Evolutionary conservation across 1,284 basidiomycete species (phyloP), one percentile per base, ranked within the genome.

Genomic region (Sphagnurus paluster): DNA sequence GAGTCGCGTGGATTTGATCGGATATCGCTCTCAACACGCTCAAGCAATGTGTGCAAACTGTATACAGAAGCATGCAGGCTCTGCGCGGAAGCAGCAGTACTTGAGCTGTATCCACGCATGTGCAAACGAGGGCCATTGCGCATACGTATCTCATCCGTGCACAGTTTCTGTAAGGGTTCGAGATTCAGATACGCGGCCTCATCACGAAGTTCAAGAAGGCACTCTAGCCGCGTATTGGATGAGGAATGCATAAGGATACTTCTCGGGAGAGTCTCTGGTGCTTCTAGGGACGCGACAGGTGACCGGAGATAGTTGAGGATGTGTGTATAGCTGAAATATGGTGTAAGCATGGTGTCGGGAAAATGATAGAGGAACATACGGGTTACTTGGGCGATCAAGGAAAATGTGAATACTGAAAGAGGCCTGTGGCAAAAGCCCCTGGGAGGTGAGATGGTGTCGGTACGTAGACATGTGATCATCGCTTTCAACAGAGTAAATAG

Each of bases 351-450:
- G 33, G 26, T 21, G 36, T 41, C 26, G 13, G 14, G 17, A 34
- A 28, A 28, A 28, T 26, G 38, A 16, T 4, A 44, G 38, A 32
- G 7, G 20, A 33, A 79, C 87, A 72, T 68, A 91, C 85, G 88
- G 84, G 33, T 79, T 70, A 57, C 87, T 88, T 1, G 87, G 77
- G 32, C 88, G 72, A 58, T 91, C 88, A n/a, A 91, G 69, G 66
- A 90, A 90, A n/a, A 90, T 58, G 54, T 88, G 84, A 29, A 90
- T 66, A 42, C 64, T 70, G 21, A 69, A 65, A 4, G 77, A 68
- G 4, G 72, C 60, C 36, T 69, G 70, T 1, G 77, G 58, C 3
- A 83, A 58, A 28, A 80, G 64, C 3, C 80, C 83, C 34, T 79
- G 75, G 11, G 81, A 76, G 11, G 74, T 65, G 14, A 87, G 75